phyloP scores from a whole-genome alignment of 306 rosid genomes.

The Casuarina glauca region DNA sequence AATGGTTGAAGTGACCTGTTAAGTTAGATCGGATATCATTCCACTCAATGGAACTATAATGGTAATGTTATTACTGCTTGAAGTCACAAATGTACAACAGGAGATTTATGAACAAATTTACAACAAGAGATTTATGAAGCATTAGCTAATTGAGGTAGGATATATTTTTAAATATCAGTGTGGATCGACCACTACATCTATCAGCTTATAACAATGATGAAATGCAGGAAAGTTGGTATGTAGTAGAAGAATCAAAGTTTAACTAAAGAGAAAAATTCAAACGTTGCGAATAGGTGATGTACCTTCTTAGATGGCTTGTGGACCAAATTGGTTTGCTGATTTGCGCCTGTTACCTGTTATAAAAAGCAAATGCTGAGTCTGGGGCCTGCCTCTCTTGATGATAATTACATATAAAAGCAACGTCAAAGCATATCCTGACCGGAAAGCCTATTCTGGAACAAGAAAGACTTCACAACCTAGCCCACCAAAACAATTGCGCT shows the following conservation, averaged over 20 bases:
- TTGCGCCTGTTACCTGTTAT: constrained; percentile 63
- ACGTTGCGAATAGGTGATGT: constrained; percentile 21
- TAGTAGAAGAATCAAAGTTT: neutral
- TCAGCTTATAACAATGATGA: neutral
- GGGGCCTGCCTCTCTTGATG: constrained; percentile 1
- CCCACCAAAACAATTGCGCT: neutral
- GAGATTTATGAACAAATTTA: neutral
- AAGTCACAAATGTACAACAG: neutral
- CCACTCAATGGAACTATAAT: neutral
- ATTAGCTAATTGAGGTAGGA: neutral
- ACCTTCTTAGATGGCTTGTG: constrained; percentile 89
- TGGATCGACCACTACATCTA: neutral
- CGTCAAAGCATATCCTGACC: neutral
- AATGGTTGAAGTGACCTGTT: neutral
- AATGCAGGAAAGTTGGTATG: neutral
- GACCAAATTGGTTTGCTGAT: constrained; percentile 61
- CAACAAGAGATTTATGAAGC: neutral
- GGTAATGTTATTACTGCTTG: too few relatives aligned
- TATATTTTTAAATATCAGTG: neutral
- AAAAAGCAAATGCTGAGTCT: constrained; percentile 28
- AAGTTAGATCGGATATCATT: neutral
- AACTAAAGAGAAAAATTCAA: constrained; percentile 20
- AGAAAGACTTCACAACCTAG: neutral
- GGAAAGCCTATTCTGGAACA: neutral
- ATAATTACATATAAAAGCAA: neutral